Evolutionary conservation across 2,329 filamentous ascomycete species (phyloP), one percentile per base, ranked within the genome.

Genomic region (Colletotrichum sp.): DNA sequence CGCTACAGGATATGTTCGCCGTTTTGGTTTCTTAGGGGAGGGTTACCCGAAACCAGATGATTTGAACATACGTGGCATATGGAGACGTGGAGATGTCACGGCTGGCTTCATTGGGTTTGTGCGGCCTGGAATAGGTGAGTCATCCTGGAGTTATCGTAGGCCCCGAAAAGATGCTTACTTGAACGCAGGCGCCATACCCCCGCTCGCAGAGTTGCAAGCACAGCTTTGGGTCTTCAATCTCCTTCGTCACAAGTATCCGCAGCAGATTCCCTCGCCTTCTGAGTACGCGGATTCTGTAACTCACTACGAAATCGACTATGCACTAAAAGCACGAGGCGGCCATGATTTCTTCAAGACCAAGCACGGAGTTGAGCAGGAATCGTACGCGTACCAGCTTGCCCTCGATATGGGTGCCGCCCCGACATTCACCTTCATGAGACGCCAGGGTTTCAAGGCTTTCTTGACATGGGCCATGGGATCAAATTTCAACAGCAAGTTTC

Each of bases 51-150:
- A 82, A 7, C 86, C 89, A 8, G 81, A 86, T 64, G 87, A 91
- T 63, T 82, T 86, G 24, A 86, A 88, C 75, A 87, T 92, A 16
- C 87, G 90, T n/a, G 85, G 88, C 21, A 85, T 93, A 63, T 92
- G 92, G 80, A 83, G 82, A 30, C 71, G 79, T 5, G 81, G 80
- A 5, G 83, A 87, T 39, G 81, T 85, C 2, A 82, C 82, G 0
- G 77, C 88, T 0, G 87, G 83, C 4, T 89, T 87, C 77, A 87
- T 89, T 65, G 88, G 88, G 10, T 89, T 89, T 71, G 82, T 89
- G 7, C 84, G 88, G 1, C 88, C 87, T 5, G 81, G 84, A 13
- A 83, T 88, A 43, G 86, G 86, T 84, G 76, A 77, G 77, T 77
- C 6, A 18, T 7, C 10, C 13, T 8, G 18, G 9, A 28, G 2